phyloP scores from a whole-genome alignment of 2,329 filamentous ascomycete genomes.

The Fusarium annulatum region DNA sequence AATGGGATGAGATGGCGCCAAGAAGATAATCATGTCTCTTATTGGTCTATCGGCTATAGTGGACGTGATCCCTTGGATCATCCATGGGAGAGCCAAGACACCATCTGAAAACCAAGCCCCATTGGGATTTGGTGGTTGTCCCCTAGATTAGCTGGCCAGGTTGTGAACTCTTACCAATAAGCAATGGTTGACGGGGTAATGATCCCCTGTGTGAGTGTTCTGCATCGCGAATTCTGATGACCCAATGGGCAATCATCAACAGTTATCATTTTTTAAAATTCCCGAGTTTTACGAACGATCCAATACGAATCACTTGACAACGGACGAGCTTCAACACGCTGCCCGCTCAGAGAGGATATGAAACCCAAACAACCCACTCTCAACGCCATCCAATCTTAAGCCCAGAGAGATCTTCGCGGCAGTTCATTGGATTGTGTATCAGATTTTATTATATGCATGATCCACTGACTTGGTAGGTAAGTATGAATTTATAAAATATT shows the following conservation, averaged over 20 bases:
- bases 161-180: conserved; percentile 17
- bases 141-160: not conserved
- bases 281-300: not conserved
- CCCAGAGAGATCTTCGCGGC: conserved; percentile 13
- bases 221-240: not conserved
- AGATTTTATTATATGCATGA: not conserved
- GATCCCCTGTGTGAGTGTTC: not conserved
- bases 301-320: not conserved
- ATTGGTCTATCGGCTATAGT: conserved; percentile 32
- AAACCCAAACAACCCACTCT: conserved; percentile 33
- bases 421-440: conserved; percentile 17
- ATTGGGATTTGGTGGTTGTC: conserved; percentile 14
- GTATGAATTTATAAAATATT: not conserved
- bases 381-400: conserved; percentile 36
- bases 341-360: conserved; percentile 10
- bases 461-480: not conserved
- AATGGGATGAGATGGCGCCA: conserved; percentile 22
- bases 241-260: too few species aligned
- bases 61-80: conserved; percentile 26
- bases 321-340: not conserved
- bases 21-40: conserved; percentile 17
- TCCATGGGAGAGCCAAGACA: conserved; percentile 26
- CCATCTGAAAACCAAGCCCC: conserved; percentile 22
- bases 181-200: conserved; percentile 5
- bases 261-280: not conserved